Conservation (phyloP, 805 yeast genomes). For the Metschnikowia anglica region DNA sequence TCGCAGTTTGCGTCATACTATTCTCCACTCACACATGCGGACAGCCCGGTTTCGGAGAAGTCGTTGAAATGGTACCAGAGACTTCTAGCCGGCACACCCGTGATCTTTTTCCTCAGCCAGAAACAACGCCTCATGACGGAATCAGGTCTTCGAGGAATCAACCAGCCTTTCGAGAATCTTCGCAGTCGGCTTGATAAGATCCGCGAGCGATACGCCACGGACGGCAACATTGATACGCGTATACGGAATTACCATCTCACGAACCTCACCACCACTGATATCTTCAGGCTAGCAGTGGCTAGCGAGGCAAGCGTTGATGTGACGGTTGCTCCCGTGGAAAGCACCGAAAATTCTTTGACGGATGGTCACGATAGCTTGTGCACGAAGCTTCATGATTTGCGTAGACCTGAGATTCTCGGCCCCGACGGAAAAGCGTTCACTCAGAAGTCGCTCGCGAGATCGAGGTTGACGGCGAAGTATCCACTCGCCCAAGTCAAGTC, state of each 20-base stretch:
- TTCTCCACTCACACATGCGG: conserved; percentile 21
- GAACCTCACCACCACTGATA: conserved; percentile 28
- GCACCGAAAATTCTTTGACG: too few relatives aligned
- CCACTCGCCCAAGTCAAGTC: conserved; percentile 1
- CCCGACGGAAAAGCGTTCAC: neutral
- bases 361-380: conserved; percentile 5
- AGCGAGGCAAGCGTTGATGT: too few relatives aligned
- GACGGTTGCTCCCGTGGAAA: too few relatives aligned
- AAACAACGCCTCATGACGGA: conserved; percentile 30
- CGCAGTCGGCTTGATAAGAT: conserved; percentile 13
- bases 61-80: conserved; percentile 32
- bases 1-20: conserved; percentile 29
- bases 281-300: conserved; percentile 28
- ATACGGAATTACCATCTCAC: conserved; percentile 35
- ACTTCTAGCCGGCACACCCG: conserved; percentile 30
- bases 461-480: neutral
- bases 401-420: conserved; percentile 1
- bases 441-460: neutral
- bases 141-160: conserved; percentile 22
- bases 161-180: conserved; percentile 24
- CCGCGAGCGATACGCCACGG: conserved; percentile 8
- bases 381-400: neutral
- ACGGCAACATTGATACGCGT: conserved; percentile 9
- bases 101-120: conserved; percentile 30
- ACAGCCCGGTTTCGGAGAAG: conserved; percentile 16